These are phyloP conservation scores for Paecilomyces niveus DNA, from an alignment of 2,329 filamentous ascomycete genomes.

Conservation along the genomic window DNA sequence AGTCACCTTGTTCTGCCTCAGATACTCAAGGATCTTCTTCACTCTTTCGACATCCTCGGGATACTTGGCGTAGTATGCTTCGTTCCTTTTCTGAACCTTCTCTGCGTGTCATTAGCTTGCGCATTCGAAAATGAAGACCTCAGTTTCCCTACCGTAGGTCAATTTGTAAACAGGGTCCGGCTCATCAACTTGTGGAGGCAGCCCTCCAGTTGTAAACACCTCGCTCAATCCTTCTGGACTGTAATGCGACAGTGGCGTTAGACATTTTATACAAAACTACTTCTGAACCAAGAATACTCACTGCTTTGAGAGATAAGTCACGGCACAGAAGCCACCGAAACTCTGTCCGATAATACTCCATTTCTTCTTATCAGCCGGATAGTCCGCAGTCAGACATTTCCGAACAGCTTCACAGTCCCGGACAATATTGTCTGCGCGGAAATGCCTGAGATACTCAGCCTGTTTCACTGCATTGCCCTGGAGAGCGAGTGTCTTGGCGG, in stretches of 20 bases:
- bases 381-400: conserved; percentile 62
- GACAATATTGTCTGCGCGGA: conserved; percentile 86
- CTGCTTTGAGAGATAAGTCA: conserved; percentile 77
- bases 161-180: conserved; percentile 69
- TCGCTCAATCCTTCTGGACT: conserved; percentile 70
- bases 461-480: conserved; percentile 61
- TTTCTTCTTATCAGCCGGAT: conserved; percentile 61
- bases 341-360: conserved; percentile 89
- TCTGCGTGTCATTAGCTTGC: conserved; percentile 25
- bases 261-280: not conserved
- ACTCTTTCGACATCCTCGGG: conserved; percentile 69
- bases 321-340: conserved; percentile 80
- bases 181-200: conserved; percentile 65
- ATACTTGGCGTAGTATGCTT: conserved; percentile 75
- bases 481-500: conserved; percentile 61
- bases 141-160: conserved; percentile 47
- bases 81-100: conserved; percentile 65
- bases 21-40: conserved; percentile 57
- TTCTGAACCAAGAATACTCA: conserved; percentile 19
- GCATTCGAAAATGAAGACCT: not conserved
- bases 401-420: conserved; percentile 82
- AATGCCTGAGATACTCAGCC: conserved; percentile 72
- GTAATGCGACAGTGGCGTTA: not conserved
- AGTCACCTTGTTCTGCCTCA: conserved; percentile 55
- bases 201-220: conserved; percentile 75